phyloP scores from a whole-genome alignment of 345 rosid species.

The Camelina neglecta region DNA sequence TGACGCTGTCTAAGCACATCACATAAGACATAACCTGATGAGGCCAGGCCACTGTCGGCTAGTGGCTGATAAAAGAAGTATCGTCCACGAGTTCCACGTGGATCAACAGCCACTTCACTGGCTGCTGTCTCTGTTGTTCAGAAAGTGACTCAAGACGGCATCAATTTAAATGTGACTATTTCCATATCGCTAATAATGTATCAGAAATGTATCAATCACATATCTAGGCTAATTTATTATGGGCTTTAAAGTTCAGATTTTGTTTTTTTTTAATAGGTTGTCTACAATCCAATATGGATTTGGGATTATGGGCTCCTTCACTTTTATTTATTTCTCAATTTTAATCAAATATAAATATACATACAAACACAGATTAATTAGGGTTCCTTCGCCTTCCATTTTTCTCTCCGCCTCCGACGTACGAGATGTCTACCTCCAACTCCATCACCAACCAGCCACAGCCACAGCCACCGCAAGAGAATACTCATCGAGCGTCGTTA shows the following conservation, averaged over 20 bases:
- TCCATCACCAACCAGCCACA: background rate
- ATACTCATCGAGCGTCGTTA: background rate
- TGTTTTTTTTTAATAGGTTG: no score
- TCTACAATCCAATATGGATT: no score
- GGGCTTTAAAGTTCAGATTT: no score
- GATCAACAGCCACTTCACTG: slow-evolving; percentile 24
- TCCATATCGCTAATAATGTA: background rate
- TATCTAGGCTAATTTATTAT: no score
- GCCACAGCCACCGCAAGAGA: background rate
- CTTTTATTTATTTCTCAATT: no score
- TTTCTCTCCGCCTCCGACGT: background rate
- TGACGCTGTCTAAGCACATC: slow-evolving; percentile 1
- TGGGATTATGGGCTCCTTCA: no score
- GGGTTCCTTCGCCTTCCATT: background rate
- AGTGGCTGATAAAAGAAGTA: slow-evolving; percentile 19
- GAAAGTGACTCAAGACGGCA: slow-evolving; percentile 20
- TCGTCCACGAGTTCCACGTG: slow-evolving; percentile 31
- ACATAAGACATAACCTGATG: slow-evolving; percentile 14
- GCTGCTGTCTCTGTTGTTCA: slow-evolving; percentile 18
- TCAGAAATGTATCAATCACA: no score
- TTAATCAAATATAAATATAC: no score
- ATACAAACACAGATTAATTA: no score
- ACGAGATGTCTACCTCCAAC: background rate
- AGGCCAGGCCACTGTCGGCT: slow-evolving; percentile 29
- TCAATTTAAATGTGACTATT: background rate